Conservation (phyloP, 2,329 filamentous ascomycete species). For the Colletotrichum noveboracense region DNA sequence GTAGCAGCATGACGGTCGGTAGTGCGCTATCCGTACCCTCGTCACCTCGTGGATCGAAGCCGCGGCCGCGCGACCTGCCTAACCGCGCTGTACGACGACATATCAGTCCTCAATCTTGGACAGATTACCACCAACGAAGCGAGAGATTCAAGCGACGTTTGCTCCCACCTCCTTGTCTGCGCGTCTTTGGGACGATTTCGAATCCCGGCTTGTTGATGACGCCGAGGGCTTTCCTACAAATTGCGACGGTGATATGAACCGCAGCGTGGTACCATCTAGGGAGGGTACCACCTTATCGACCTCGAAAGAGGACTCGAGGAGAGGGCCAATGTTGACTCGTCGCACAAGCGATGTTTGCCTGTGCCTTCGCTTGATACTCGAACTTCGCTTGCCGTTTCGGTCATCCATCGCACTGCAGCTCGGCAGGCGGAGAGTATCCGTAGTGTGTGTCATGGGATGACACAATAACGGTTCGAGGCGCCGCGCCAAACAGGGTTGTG, state of each 20-base stretch:
- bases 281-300: not conserved
- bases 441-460: not conserved
- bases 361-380: not conserved
- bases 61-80: not conserved
- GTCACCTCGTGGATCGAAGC: not conserved
- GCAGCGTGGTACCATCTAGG: not conserved
- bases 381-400: not conserved
- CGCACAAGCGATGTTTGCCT: not conserved
- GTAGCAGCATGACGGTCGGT: not conserved
- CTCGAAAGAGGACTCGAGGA: not conserved
- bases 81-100: not conserved
- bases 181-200: not conserved
- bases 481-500: not conserved
- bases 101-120: not conserved
- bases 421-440: not conserved
- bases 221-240: not conserved
- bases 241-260: not conserved
- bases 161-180: not conserved
- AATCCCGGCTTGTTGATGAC: not conserved
- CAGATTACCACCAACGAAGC: not conserved
- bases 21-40: not conserved
- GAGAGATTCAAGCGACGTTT: not conserved
- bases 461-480: not conserved
- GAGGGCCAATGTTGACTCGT: not conserved
- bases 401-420: not conserved